Evolutionary conservation across 1,139 yeast genomes (phyloP).

Genomic region (Pichia sp.): DNA sequence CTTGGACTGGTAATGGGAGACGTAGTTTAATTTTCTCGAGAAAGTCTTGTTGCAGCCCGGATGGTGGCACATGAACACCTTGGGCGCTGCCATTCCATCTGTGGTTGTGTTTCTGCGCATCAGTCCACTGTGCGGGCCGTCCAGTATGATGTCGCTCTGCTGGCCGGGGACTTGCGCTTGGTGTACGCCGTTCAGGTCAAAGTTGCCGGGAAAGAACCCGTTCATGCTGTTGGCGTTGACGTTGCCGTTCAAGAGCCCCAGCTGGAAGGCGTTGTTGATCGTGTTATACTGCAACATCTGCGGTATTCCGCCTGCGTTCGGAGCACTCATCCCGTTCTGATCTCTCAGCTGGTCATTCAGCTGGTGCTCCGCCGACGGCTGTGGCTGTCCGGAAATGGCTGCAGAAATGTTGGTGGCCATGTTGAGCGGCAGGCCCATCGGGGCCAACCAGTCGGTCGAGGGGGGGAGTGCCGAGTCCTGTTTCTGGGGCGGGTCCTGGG

Average conservation of each 20-base stretch:
- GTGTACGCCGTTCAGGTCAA: slow-evolving; percentile 46
- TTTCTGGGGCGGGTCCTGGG: not conserved
- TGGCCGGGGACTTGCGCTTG: not conserved
- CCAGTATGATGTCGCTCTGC: not conserved
- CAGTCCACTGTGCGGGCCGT: not conserved
- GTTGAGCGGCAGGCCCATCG: slow-evolving; percentile 5
- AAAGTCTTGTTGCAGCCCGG: slow-evolving; percentile 29
- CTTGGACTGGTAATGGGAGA: slow-evolving; percentile 31
- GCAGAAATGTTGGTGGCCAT: not conserved
- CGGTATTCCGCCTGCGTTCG: not conserved
- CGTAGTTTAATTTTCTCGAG: slow-evolving; percentile 31
- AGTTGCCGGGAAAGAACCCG: slow-evolving; percentile 47
- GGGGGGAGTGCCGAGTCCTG: not conserved
- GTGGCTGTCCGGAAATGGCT: not conserved
- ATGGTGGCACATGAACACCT: slow-evolving; percentile 63
- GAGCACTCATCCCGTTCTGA: not conserved
- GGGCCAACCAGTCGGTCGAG: slow-evolving; percentile 4
- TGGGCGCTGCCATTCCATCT: slow-evolving; percentile 19
- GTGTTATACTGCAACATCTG: slow-evolving; percentile 4
- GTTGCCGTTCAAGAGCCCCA: not conserved
- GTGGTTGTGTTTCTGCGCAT: not conserved
- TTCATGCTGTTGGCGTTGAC: slow-evolving; percentile 1
- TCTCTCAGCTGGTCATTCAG: not conserved
- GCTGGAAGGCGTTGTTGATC: not conserved
- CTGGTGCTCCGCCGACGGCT: not conserved